Evolutionary conservation across 2,329 filamentous ascomycete genomes (phyloP), one percentile per base, ranked within the genome.

Genomic region (Beauveria scarabaeidicola): DNA sequence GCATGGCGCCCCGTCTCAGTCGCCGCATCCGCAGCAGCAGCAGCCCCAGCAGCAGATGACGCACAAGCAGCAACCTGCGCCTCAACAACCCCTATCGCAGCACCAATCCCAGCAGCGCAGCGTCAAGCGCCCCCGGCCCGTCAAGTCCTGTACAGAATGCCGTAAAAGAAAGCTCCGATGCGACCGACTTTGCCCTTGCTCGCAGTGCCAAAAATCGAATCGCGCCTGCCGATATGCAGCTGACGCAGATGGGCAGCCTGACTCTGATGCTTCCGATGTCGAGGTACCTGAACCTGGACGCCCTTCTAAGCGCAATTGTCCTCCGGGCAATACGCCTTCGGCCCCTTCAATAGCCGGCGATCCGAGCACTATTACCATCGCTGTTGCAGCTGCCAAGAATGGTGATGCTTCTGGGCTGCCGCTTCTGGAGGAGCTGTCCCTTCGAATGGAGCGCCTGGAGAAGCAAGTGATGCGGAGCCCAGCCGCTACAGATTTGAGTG

Each of bases 81-180:
- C 63, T 19, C 65, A 61, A 38, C 62, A 62, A 21, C 27, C 50
- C 10, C 47, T 29, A 15, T 25, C 44, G 41, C 67, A 67, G 21
- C 52, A 55, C 5, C 52, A 53, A 17, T 40, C 48, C n/a, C 73
- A 71, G 10, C 68, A 73, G 52, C 73, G 76, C 53, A 79, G 77
- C 63, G 79, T 82, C 55, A 82, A 82, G 66, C 74, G 80, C 36
- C 78, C 79, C 2, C 71, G 80, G 8, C 80, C 80, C 3, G 80
- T 82, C 62, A 82, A 82, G 66, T 81, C 79, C 3, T 83, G 80
- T 66, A 78, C 78, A 60, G 78, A 81, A 64, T 83, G 82, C 65
- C 75, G 82, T 58, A 82, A 82, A 67, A 76, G 82, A 65, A 84
- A 82, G 67, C 70, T 83, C 5, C 75, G 77, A 61, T 85, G 82